Base-by-base conservation (phyloP, 345 rosid species). In the Trapa incisa region DNA sequence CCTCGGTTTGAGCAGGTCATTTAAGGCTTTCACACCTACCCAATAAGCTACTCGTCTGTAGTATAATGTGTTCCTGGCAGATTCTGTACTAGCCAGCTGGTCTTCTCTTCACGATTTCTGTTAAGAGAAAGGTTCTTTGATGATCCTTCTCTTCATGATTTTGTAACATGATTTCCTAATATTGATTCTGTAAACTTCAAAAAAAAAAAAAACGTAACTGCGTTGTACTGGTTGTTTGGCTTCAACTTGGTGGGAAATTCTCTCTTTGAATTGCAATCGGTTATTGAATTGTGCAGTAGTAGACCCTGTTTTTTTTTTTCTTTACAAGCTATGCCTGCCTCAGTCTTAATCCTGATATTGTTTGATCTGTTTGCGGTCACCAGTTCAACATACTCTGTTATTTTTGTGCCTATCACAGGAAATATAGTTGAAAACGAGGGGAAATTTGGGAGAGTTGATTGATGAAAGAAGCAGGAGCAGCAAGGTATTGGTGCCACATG, bases 401-500 rank as follows among this genome's bases (percentile, higher is more conserved):
- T 61, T 66, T 47, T 43, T 47, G 36, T 66, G 37, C 33, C 16
- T 38, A 38, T 35, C 38, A 64, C 62, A 61, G 67, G 65, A 61
- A 41, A 47, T 12, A 60, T 29, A 65, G 57, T 6, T 35, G 61
- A 47, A 58, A 41, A 41, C 6, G 68, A 41, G 38, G 32, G 22
- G 65, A 56, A 12, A 61, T 56, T 37, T 54, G 6, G 60, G 60
- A 64, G 42, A 37, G 32, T 37, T 64, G 10, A 62, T 57, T 62
- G 52, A 80, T 84, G 86, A 87, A 81, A 32, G 87, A 81, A 69
- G 75, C 82, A 67, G 66, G 72, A 67, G 76, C 82, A 43, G 76
- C 81, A 35, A 75, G 79, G 65, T 87, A 84, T 64, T 84, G 87
- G 86, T 87, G 92, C 75, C 72, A 93, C 73, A 69, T 61, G 87